phyloP scores from a whole-genome alignment of 805 yeast genomes.

The Wickerhamiella hasegawae region DNA sequence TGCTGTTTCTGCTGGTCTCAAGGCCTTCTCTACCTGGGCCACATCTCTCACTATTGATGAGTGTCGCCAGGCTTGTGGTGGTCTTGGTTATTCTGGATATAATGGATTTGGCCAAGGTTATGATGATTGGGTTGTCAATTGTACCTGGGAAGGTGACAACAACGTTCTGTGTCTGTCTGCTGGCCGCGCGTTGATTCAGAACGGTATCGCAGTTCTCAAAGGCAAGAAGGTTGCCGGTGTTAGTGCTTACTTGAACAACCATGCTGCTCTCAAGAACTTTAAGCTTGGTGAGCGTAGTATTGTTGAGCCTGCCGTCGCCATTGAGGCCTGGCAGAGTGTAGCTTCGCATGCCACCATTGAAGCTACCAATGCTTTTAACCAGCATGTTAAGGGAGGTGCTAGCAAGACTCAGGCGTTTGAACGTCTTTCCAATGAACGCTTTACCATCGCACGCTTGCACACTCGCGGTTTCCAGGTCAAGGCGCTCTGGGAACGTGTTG shows the following conservation, averaged over 20 bases:
- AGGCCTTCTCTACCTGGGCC: slow-evolving; percentile 73
- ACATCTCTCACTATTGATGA: slow-evolving; percentile 61
- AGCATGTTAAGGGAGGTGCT: slow-evolving; percentile 13
- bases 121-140: slow-evolving; percentile 80
- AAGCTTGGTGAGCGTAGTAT: slow-evolving; percentile 14
- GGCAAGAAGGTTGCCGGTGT: slow-evolving; percentile 30
- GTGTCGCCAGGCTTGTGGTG: slow-evolving; percentile 79
- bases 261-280: slow-evolving; percentile 3
- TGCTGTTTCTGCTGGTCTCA: slow-evolving; percentile 64
- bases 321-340: slow-evolving; percentile 24
- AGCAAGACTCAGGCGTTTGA: slow-evolving; percentile 23
- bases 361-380: slow-evolving; percentile 18
- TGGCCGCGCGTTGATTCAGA: slow-evolving; percentile 52
- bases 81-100: slow-evolving; percentile 78
- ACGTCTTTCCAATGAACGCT: slow-evolving; percentile 23
- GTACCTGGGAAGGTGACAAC: slow-evolving; percentile 94
- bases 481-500: slow-evolving; percentile 22
- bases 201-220: slow-evolving; percentile 23
- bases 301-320: slow-evolving; percentile 15
- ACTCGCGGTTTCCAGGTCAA: slow-evolving; percentile 22
- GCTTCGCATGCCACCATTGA: slow-evolving; percentile 19
- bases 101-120: slow-evolving; percentile 73
- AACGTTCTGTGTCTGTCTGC: slow-evolving; percentile 61
- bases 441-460: slow-evolving; percentile 24
- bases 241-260: slow-evolving; percentile 26